Percentiles rank a stretch among this genome's conserved stretches.
phyloP scores from a whole-genome alignment of 2,329 filamentous ascomycete genomes.

The Elsinoe ampelina region DNA sequence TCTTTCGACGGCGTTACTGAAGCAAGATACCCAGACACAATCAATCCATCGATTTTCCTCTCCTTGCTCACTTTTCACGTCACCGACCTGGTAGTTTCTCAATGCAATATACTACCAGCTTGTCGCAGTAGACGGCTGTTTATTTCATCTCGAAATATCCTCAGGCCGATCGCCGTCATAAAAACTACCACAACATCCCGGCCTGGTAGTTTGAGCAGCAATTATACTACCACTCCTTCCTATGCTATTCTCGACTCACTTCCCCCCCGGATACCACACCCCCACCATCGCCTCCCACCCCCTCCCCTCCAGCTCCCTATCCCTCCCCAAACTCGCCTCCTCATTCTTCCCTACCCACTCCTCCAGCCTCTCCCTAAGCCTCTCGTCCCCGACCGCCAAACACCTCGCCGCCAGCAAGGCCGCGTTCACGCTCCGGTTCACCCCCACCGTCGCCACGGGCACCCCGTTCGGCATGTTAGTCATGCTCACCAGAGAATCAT shows the following conservation, averaged over 20 bases:
- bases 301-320: constrained; percentile 44
- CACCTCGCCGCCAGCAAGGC: constrained; percentile 39
- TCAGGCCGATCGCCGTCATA: neutral
- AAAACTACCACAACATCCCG: neutral
- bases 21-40: neutral
- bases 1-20: neutral
- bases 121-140: no score
- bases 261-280: constrained; percentile 24
- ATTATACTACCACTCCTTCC: neutral
- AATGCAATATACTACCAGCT: no score
- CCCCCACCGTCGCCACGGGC: constrained; percentile 33
- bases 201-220: no score
- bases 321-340: constrained; percentile 56
- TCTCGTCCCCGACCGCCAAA: constrained; percentile 39
- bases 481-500: constrained; percentile 43
- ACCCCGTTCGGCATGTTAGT: constrained; percentile 43
- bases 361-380: constrained; percentile 49
- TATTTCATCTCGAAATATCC: no score
- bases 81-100: no score
- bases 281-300: constrained; percentile 32
- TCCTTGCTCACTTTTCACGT: no score
- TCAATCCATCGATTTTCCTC: neutral
- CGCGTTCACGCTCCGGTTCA: constrained; percentile 40
- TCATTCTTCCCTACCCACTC: constrained; percentile 55
- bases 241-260: neutral